Evolutionary conservation across 2,329 filamentous ascomycete species (phyloP).

Genomic region (Phialocephala sp.): DNA sequence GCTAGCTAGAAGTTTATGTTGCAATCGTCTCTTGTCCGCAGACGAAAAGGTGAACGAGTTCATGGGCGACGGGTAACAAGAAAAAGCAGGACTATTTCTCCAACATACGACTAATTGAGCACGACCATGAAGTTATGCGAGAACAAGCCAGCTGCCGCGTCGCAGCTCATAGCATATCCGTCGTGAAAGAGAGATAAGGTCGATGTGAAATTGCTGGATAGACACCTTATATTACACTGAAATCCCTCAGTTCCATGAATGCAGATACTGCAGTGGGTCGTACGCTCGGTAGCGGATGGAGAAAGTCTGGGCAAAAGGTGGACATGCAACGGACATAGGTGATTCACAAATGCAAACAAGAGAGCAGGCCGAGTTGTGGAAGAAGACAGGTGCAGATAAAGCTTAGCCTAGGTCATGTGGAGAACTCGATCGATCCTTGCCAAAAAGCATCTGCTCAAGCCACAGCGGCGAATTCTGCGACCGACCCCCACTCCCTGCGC

Average conservation of each 20-base stretch:
- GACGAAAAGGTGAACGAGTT: neutral
- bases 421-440: conserved; percentile 1
- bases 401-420: conserved; percentile 1
- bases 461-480: no score
- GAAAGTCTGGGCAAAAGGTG: neutral
- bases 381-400: neutral
- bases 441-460: neutral
- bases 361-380: neutral
- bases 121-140: neutral
- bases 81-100: neutral
- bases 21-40: neutral
- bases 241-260: conserved; percentile 21
- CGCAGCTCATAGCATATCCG: conserved; percentile 9
- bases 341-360: neutral
- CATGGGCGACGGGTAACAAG: conserved; percentile 1
- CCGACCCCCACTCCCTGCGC: no score
- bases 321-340: neutral
- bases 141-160: neutral
- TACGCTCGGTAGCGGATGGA: neutral
- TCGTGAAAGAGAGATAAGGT: conserved; percentile 2
- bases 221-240: neutral
- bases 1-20: neutral
- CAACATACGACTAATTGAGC: conserved; percentile 6
- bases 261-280: neutral
- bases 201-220: neutral